phyloP scores from a whole-genome alignment of 176 grass and related monocot genomes.

The Cocos nucifera region DNA sequence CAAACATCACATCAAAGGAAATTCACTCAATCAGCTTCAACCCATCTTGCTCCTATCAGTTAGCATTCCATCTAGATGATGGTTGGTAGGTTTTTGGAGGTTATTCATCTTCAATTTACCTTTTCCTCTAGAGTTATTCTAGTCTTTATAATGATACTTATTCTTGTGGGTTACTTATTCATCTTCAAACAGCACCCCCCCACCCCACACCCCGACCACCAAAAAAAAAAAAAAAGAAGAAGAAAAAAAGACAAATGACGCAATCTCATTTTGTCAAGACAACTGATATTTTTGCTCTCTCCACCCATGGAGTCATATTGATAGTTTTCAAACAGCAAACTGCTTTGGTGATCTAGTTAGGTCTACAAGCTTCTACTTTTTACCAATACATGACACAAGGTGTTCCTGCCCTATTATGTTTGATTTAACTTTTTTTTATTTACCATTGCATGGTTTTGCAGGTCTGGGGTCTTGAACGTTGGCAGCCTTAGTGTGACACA shows the following conservation, averaged over 20 bases:
- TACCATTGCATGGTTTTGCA: slow-evolving; percentile 12
- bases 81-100: slow-evolving; percentile 49
- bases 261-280: background rate
- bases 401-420: too few species aligned
- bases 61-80: slow-evolving; percentile 90
- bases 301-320: too few species aligned
- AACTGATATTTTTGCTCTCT: too few species aligned
- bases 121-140: background rate
- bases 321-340: too few species aligned
- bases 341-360: too few species aligned
- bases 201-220: too few species aligned
- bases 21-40: slow-evolving; percentile 72
- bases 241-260: too few species aligned
- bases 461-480: slow-evolving; percentile 83
- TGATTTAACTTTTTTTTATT: background rate
- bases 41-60: slow-evolving; percentile 62
- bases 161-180: background rate
- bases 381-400: too few species aligned
- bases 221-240: too few species aligned
- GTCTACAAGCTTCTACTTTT: too few species aligned
- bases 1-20: slow-evolving; percentile 67
- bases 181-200: too few species aligned
- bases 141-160: background rate
- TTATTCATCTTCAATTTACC: slow-evolving; percentile 12
- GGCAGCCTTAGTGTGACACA: slow-evolving; percentile 64